phyloP scores from a whole-genome alignment of 306 rosid species.

The Fragaria nilgerrensis region DNA sequence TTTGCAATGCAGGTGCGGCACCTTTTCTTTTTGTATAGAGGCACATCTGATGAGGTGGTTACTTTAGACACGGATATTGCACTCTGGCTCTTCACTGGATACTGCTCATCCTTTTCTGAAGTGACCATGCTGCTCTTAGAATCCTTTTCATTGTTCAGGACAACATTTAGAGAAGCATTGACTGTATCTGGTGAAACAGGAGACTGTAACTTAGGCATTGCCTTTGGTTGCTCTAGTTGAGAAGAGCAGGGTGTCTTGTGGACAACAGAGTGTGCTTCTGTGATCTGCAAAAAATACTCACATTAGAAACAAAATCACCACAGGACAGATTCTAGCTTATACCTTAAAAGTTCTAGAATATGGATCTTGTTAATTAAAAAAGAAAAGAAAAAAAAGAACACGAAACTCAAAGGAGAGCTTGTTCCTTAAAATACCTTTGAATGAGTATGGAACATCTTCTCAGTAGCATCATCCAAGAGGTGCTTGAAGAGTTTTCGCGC shows the following conservation, averaged over 20 bases:
- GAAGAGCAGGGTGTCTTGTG: constrained; percentile 9
- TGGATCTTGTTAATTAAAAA: background rate
- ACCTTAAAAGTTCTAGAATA: background rate
- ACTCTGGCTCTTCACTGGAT: constrained; percentile 14
- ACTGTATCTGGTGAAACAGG: constrained; percentile 1
- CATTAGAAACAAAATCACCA: constrained; percentile 14
- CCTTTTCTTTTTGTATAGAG: constrained; percentile 5
- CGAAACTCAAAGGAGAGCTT: background rate
- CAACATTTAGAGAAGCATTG: constrained; percentile 1
- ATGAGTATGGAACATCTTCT: constrained; percentile 38
- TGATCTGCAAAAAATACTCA: constrained; percentile 29
- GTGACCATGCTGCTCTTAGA: constrained; percentile 11
- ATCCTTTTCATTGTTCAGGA: constrained; percentile 14
- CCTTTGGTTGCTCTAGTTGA: constrained; percentile 26
- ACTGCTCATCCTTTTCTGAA: constrained; percentile 21
- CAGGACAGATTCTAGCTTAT: background rate
- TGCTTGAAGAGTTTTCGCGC: constrained; percentile 50
- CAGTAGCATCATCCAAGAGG: constrained; percentile 58
- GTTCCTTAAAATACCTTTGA: constrained; percentile 36
- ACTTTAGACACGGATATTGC: constrained; percentile 21
- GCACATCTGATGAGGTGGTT: constrained; percentile 25
- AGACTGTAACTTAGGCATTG: constrained; percentile 9
- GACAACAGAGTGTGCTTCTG: constrained; percentile 21
- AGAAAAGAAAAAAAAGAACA: background rate
- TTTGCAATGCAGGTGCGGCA: constrained; percentile 22